Evolutionary conservation across 2,329 filamentous ascomycete genomes (phyloP).

Genomic region (Cercospora brassicicola): DNA sequence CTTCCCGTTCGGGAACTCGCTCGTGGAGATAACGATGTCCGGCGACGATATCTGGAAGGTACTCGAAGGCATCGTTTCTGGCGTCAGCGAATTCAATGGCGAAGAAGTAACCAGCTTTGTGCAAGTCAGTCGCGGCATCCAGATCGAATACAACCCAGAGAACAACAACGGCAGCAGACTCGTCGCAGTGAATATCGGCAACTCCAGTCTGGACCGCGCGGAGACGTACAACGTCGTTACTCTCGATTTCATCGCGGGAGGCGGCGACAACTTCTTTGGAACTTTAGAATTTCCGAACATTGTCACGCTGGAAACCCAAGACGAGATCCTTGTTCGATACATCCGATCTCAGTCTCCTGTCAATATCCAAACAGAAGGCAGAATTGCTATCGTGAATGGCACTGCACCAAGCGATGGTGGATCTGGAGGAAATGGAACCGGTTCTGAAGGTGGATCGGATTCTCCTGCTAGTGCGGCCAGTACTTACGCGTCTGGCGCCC

Average conservation of each 20-base stretch:
- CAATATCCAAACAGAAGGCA: conserved; percentile 51
- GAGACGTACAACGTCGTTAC: conserved; percentile 60
- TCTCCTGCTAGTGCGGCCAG: not conserved
- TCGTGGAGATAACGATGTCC: conserved; percentile 58
- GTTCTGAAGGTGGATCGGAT: not conserved
- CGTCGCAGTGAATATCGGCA: conserved; percentile 55
- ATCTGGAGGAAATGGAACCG: conserved; percentile 4
- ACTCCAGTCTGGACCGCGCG: conserved; percentile 49
- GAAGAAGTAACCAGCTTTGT: conserved; percentile 59
- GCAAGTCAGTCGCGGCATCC: conserved; percentile 60
- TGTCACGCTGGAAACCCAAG: conserved; percentile 54
- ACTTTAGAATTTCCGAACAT: conserved; percentile 37
- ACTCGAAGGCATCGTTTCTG: conserved; percentile 60
- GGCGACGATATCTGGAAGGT: conserved; percentile 58
- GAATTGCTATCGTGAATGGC: conserved; percentile 43
- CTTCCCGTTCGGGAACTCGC: conserved; percentile 66
- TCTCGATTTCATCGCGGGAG: conserved; percentile 62
- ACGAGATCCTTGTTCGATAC: conserved; percentile 56
- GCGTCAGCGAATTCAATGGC: conserved; percentile 57
- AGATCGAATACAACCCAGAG: conserved; percentile 58
- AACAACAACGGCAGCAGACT: conserved; percentile 54
- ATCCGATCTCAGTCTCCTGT: conserved; percentile 53
- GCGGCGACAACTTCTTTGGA: conserved; percentile 62
- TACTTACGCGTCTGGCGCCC: not conserved
- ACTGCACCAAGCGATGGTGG: conserved; percentile 14